These are phyloP conservation scores for Rhizophora apiculata DNA, from an alignment of 345 rosid species.

Conservation along the genomic window DNA sequence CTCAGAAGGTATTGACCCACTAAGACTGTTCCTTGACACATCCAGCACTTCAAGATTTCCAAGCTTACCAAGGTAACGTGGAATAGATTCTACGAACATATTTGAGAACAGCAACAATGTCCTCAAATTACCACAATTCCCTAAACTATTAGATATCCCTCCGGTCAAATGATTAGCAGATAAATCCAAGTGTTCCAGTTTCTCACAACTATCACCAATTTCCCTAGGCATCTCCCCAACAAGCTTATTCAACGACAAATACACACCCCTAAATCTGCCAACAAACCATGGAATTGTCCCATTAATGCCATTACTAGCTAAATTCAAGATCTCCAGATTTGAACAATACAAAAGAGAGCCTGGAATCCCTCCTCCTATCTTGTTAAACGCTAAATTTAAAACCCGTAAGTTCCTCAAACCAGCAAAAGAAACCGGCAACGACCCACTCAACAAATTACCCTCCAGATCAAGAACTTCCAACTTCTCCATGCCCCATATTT, in stretches of 20 bases:
- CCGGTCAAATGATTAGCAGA: constrained; percentile 73
- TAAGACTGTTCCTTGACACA: constrained; percentile 76
- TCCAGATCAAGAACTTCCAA: constrained; percentile 89
- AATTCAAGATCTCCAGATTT: constrained; percentile 55
- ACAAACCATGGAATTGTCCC: constrained; percentile 70
- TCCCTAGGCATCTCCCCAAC: constrained; percentile 57
- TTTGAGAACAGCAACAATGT: constrained; percentile 68
- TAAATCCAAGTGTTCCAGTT: constrained; percentile 82
- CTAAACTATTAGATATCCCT: constrained; percentile 62
- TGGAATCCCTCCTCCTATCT: constrained; percentile 59
- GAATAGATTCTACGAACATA: constrained; percentile 72
- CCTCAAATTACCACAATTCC: constrained; percentile 53
- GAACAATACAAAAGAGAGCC: constrained; percentile 33
- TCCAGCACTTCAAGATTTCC: constrained; percentile 79
- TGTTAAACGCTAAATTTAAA: constrained; percentile 77
- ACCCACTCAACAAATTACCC: constrained; percentile 53
- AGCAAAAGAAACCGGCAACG: constrained; percentile 43
- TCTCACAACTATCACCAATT: constrained; percentile 59
- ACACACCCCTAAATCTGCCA: constrained; percentile 57
- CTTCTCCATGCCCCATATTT: constrained; percentile 74
- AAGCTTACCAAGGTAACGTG: constrained; percentile 62
- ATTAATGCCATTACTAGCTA: constrained; percentile 70
- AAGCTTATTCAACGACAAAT: constrained; percentile 57
- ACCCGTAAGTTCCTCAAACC: constrained; percentile 59
- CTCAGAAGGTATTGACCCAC: constrained; percentile 67